Base-by-base conservation (phyloP, 768 basidiomycete species). In the Russula compacta region DNA sequence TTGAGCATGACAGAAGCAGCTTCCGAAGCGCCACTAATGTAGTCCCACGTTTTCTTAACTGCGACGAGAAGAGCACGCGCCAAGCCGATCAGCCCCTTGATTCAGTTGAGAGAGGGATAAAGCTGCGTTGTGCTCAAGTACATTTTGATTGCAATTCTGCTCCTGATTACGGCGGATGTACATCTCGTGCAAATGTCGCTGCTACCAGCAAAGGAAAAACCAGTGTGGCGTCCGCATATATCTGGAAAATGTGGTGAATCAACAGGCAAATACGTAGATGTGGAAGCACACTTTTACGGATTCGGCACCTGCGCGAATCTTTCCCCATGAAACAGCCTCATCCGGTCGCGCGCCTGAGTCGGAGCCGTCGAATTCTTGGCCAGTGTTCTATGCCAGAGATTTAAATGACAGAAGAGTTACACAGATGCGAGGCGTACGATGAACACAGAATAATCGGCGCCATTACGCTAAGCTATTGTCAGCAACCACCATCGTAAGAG, bases 341-440 rank as follows among this genome's bases (percentile, higher is more conserved):
- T 99, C 97, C 9, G 97, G 97, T 60, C 92, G 79, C 36, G 97
- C 95, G 17, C 95, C 95, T 6, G 95, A 95, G 72, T 98, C 95
- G 8, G 94, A 98, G 2, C 97, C 97, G 71, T 99, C 97, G 66
- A 97, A 99, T 76, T 99, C 97, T 77, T 99, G 94, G 0, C 95
- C 97, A 2, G 97, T 99, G 69, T 98, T 99, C 90, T 92, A 64
- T 1, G 21, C 63, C 32, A 46, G 14, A 7, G 39, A 50, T 17
- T 19, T 15, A 2, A 58, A 47, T 35, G 60, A 17, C 35, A 7
- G 36, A 55, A 24, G 6, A 38, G 53, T 29, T 56, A 56, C 15
- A 6, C 29, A 32, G 60, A 50, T 17, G 39, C n/a, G 8, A 42
- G 12, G 72, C 87, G 64, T 66, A 90, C 90, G 65, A 99, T 95